Evolutionary conservation across 306 rosid genomes (phyloP).

Genomic region (Quercus dentata): DNA sequence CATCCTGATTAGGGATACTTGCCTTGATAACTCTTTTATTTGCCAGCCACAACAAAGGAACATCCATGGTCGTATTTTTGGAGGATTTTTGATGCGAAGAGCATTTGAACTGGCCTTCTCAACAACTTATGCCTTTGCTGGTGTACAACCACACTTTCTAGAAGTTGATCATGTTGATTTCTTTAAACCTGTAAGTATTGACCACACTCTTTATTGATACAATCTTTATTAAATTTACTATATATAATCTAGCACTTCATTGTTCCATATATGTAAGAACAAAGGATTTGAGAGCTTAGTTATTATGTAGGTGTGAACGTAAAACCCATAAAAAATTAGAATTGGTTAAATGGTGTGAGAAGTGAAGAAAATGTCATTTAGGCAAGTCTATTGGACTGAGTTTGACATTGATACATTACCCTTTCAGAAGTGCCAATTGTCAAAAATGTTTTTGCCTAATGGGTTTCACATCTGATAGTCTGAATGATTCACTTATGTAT

Average conservation of each 20-base stretch:
- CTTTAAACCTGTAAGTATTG: slow-evolving; percentile 70
- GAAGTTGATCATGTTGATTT: slow-evolving; percentile 96
- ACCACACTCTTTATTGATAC: neutral
- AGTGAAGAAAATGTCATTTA: neutral
- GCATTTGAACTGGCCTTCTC: slow-evolving; percentile 87
- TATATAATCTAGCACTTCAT: too few relatives aligned
- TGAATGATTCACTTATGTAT: too few relatives aligned
- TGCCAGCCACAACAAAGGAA: slow-evolving; percentile 96
- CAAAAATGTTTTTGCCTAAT: neutral
- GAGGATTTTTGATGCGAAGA: slow-evolving; percentile 87
- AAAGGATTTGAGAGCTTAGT: too few relatives aligned
- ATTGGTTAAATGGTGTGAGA: neutral
- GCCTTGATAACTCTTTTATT: slow-evolving; percentile 73
- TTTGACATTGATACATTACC: neutral
- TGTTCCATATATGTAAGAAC: too few relatives aligned
- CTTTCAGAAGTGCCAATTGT: neutral
- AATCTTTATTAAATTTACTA: too few relatives aligned
- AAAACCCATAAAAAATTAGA: neutral
- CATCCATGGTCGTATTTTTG: slow-evolving; percentile 82
- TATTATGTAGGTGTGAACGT: neutral
- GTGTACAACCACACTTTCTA: slow-evolving; percentile 75
- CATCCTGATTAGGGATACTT: slow-evolving; percentile 67
- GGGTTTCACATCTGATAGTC: too few relatives aligned
- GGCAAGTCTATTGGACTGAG: neutral
- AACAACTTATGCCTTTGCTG: slow-evolving; percentile 77